phyloP scores from a whole-genome alignment of 371 early-diverging fungal genomes.

The Mortierella polycephala region DNA sequence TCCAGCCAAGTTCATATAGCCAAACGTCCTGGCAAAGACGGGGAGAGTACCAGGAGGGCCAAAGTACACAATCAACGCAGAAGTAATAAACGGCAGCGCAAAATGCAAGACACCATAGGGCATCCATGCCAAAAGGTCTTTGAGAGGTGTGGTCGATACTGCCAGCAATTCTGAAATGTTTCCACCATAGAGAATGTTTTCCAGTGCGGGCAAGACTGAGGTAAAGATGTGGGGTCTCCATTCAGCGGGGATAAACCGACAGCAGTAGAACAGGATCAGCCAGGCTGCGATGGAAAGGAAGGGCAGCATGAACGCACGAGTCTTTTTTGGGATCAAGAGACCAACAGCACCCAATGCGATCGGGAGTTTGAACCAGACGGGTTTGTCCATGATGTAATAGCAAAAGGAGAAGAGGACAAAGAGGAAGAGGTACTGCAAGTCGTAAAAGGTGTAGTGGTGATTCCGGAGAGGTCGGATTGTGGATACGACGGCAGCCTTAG shows the following conservation, averaged over 20 bases:
- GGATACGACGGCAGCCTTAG: conserved; percentile 29
- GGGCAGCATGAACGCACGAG: conserved; percentile 61
- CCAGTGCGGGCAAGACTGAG: conserved; percentile 73
- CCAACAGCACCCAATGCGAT: conserved; percentile 41
- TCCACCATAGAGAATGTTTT: conserved; percentile 75
- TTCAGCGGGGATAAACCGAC: conserved; percentile 70
- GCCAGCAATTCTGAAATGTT: conserved; percentile 74
- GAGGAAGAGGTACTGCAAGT: conserved; percentile 55
- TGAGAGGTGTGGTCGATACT: conserved; percentile 58
- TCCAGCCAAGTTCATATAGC: conserved; percentile 75
- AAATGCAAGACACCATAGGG: conserved; percentile 81
- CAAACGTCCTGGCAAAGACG: conserved; percentile 72
- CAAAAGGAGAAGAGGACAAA: conserved; percentile 47
- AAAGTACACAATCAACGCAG: conserved; percentile 58
- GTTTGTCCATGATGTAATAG: conserved; percentile 54
- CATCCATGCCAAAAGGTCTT: conserved; percentile 76
- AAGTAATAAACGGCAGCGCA: conserved; percentile 68
- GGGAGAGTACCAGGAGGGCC: conserved; percentile 65
- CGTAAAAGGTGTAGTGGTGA: conserved; percentile 53
- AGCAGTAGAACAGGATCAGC: conserved; percentile 71
- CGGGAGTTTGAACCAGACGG: conserved; percentile 48
- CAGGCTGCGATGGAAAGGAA: conserved; percentile 71
- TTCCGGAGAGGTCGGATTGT: conserved; percentile 36
- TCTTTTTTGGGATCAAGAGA: conserved; percentile 48
- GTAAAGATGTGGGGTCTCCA: conserved; percentile 74